Evolutionary conservation across 768 basidiomycete genomes (phyloP), one percentile per base, ranked within the genome.

Genomic region (Amanita pseudoporphyria): DNA sequence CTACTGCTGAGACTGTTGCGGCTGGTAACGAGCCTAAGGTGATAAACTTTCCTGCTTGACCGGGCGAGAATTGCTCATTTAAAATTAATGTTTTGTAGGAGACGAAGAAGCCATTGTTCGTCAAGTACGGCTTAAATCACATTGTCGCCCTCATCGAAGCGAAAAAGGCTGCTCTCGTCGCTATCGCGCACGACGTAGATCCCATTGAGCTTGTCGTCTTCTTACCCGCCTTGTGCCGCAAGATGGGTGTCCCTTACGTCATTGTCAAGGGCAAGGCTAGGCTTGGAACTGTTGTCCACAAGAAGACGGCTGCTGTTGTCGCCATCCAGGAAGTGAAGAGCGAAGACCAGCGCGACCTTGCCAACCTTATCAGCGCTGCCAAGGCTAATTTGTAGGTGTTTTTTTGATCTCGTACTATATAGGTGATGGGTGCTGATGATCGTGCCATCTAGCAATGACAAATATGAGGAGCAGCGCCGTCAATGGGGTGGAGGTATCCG

Each of bases 171-270:
- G 78, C 85, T 39, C 83, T 98, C 52, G 94, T 97, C 56, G 79
- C 92, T 70, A 95, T 98, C 57, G 92, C 88, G 32, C 91, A 97
- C 66, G 94, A 98, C 66, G 95, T 99, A 53, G 95, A 99, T 77
- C 95, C 95, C 36, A 96, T 98, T 56, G 95, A 99, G 73, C 86
- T 99, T 60, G 95, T 99, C 57, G 81, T 99, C 70, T 98, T 90
- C 84, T 78, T 98, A 53, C 95, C 95, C 50, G 93, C 95, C 49
- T 84, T 97, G 53, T 98, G 95, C 76, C 85, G 92, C 70, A 97
- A 98, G 83, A 97, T 97, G 94, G 94, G 94, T 67, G 87, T 97
- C 30, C 94, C 94, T 35, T 97, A 98, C 71, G 90, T 93, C 56
- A 96, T 99, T 57, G 93, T 95, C 59, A 97, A 97, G 76, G 87